phyloP scores from a whole-genome alignment of 164 flowering plant genomes.

The Magnolia officinalis region DNA sequence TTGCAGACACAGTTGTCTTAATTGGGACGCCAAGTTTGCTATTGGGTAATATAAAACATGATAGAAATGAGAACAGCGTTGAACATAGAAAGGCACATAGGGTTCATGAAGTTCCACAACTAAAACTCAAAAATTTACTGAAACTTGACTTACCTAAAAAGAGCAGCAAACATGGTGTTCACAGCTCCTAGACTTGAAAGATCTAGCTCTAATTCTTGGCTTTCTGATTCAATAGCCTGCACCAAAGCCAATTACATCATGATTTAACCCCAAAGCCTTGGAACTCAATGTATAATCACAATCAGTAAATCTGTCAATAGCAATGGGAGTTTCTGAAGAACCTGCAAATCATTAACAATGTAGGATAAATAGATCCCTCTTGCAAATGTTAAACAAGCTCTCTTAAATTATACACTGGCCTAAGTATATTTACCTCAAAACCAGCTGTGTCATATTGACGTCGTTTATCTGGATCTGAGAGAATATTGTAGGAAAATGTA shows the following conservation, averaged over 20 bases:
- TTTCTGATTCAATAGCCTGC: constrained; percentile 88
- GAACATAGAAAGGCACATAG: not conserved
- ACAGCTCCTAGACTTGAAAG: constrained; percentile 93
- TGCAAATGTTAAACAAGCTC: constrained; percentile 2
- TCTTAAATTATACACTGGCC: not conserved
- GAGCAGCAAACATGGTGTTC: constrained; percentile 95
- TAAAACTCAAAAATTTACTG: not conserved
- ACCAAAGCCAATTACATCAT: constrained; percentile 1
- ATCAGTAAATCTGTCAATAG: no score
- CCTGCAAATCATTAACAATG: not conserved
- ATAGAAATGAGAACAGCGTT: not conserved
- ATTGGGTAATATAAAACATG: not conserved
- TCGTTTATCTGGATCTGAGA: constrained; percentile 88
- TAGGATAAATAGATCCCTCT: not conserved
- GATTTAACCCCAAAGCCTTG: not conserved
- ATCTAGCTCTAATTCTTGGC: constrained; percentile 90
- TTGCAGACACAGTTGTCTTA: constrained; percentile 91
- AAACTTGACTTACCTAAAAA: constrained; percentile 57
- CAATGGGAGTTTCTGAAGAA: not conserved
- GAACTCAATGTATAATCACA: not conserved
- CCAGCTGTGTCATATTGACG: constrained; percentile 89
- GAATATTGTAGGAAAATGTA: constrained; percentile 79
- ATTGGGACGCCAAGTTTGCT: constrained; percentile 99
- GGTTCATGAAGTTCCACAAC: not conserved
- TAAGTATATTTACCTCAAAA: constrained; percentile 63